phyloP scores from a whole-genome alignment of 225 moss, liverwort and hornwort species.

The Physcomitrellopsis africana region DNA sequence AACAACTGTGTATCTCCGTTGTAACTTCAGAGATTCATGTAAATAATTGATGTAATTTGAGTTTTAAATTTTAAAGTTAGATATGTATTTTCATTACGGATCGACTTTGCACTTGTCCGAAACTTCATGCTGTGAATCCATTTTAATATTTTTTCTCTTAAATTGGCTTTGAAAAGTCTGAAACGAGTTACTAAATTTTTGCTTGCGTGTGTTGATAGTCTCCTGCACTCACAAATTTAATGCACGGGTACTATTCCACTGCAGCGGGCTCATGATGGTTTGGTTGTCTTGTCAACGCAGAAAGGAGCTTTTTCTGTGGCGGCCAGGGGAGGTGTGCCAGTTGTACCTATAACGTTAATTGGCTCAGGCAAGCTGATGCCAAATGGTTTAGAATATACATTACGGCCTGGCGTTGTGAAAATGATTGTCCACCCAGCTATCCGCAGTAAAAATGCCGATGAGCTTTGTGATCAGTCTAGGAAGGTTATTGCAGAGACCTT shows the following conservation, averaged over 20 bases:
- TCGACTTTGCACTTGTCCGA: too few species aligned
- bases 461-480: constrained; percentile 61
- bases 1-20: too few species aligned
- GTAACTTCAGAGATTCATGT: too few species aligned
- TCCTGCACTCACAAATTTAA: too few species aligned
- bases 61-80: too few species aligned
- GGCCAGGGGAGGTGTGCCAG: constrained; percentile 66
- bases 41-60: too few species aligned
- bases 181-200: too few species aligned
- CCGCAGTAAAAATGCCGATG: constrained; percentile 49
- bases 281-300: constrained; percentile 31
- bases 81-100: too few species aligned
- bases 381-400: constrained; percentile 58
- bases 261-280: not conserved
- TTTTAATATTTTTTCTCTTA: too few species aligned
- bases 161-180: too few species aligned
- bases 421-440: constrained; percentile 63
- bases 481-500: constrained; percentile 59
- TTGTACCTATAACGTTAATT: constrained; percentile 72
- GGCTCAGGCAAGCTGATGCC: constrained; percentile 82
- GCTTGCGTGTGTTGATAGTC: too few species aligned
- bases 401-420: constrained; percentile 60
- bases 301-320: constrained; percentile 81
- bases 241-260: not conserved
- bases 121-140: too few species aligned